phyloP scores from a whole-genome alignment of 2,329 filamentous ascomycete species.

The Ceratocystis harringtonii region DNA sequence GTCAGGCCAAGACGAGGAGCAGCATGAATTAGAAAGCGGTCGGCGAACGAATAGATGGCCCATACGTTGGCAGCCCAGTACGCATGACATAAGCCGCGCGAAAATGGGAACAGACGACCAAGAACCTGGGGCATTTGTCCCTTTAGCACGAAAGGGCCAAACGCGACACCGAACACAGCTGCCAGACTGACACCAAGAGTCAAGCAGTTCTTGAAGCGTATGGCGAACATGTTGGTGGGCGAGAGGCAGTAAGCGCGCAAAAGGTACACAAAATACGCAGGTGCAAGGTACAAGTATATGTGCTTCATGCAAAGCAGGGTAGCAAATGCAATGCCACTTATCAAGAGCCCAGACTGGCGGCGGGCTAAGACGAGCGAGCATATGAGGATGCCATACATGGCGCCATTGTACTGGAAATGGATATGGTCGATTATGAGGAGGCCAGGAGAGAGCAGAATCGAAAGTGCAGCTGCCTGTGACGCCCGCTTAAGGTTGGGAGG shows the following conservation, averaged over 20 bases:
- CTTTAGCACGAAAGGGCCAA: constrained; percentile 75
- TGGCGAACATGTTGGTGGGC: constrained; percentile 56
- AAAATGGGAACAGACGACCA: constrained; percentile 81
- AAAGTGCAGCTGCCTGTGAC: constrained; percentile 74
- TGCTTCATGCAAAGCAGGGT: constrained; percentile 86
- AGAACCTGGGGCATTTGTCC: constrained; percentile 73
- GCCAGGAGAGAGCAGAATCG: constrained; percentile 79
- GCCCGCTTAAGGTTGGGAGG: constrained; percentile 51
- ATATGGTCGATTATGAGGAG: constrained; percentile 96
- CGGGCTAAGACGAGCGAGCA: constrained; percentile 74
- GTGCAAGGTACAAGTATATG: constrained; percentile 91
- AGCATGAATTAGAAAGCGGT: constrained; percentile 70
- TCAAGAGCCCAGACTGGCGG: constrained; percentile 56
- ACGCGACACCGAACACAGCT: constrained; percentile 60
- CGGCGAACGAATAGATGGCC: constrained; percentile 88
- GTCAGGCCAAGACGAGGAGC: constrained; percentile 65
- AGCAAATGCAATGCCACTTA: constrained; percentile 72
- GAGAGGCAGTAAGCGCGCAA: constrained; percentile 81
- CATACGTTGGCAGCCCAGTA: constrained; percentile 98
- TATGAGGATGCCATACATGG: constrained; percentile 81
- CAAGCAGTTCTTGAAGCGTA: constrained; percentile 62
- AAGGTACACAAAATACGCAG: constrained; percentile 88
- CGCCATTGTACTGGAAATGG: constrained; percentile 98
- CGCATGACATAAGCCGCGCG: constrained; percentile 82
- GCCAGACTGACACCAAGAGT: constrained; percentile 66